A percentile compares a stretch with the other conserved stretches of the same genome.
These are phyloP conservation scores for Fragaria vesca DNA, from an alignment of 306 rosid genomes.

Conservation along the genomic window DNA sequence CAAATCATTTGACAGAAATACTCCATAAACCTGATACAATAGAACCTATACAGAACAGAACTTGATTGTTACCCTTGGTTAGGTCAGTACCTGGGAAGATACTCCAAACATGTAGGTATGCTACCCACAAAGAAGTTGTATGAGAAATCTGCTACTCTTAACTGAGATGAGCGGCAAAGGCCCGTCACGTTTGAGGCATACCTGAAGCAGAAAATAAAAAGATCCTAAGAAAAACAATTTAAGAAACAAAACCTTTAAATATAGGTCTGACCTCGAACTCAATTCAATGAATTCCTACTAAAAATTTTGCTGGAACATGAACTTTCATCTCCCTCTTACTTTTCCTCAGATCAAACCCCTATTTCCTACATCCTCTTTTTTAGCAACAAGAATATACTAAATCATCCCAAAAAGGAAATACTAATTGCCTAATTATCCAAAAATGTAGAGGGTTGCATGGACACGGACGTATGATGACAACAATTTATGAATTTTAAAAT, in stretches of 20 bases:
- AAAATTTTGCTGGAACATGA: background rate
- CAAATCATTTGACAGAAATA: background rate
- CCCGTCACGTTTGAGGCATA: slow-evolving; percentile 58
- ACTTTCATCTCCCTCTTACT: background rate
- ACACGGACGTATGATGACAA: background rate
- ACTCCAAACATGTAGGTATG: slow-evolving; percentile 78
- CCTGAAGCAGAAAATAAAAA: slow-evolving; percentile 46
- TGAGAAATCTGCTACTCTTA: slow-evolving; percentile 80
- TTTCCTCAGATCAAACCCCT: no score
- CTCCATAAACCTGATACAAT: background rate
- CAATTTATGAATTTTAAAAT: background rate
- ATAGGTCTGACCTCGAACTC: background rate
- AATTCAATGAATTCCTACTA: background rate
- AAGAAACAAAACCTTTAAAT: slow-evolving; percentile 21
- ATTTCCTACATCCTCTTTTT: no score
- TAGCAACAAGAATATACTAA: background rate
- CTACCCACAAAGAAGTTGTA: slow-evolving; percentile 84
- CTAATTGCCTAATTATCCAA: background rate
- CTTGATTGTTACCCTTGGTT: slow-evolving; percentile 11
- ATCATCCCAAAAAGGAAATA: background rate
- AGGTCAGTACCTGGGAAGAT: slow-evolving; percentile 71
- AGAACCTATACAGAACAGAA: background rate
- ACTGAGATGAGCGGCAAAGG: slow-evolving; percentile 62
- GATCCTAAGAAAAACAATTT: slow-evolving; percentile 21
- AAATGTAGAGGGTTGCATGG: background rate